Conservation (phyloP, 1,284 basidiomycete genomes). For the Boletellus deceptivus region DNA sequence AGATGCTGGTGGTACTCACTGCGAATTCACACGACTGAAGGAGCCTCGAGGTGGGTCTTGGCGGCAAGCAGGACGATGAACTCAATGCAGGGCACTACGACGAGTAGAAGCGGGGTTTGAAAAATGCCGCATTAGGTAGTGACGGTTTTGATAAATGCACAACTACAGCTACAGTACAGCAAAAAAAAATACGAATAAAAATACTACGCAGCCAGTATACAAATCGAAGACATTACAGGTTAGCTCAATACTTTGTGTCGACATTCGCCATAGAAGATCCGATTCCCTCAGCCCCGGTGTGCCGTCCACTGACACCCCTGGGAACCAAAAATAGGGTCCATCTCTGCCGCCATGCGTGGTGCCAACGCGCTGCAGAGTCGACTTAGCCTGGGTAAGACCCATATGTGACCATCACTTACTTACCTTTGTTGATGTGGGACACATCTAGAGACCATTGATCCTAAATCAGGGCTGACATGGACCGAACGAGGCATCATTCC, state of each 20-base stretch:
- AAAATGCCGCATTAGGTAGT: conserved; percentile 14
- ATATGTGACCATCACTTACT: conserved; percentile 7
- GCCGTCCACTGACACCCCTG: conserved; percentile 5
- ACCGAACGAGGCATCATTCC: neutral
- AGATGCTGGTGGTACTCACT: conserved; percentile 19
- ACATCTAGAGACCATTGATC: neutral
- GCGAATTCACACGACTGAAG: conserved; percentile 6
- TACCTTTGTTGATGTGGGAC: conserved; percentile 10
- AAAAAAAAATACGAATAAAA: neutral
- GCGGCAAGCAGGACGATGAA: conserved; percentile 28
- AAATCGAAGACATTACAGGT: conserved; percentile 3
- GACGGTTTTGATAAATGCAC: conserved; percentile 2
- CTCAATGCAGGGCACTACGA: conserved; percentile 3
- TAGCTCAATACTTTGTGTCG: neutral
- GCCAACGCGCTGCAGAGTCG: neutral
- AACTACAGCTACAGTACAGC: no score
- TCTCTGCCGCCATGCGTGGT: neutral
- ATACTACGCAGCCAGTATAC: neutral
- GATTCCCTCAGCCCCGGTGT: conserved; percentile 11
- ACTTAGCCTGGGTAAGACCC: neutral
- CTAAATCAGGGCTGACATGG: neutral
- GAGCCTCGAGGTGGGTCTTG: conserved; percentile 21
- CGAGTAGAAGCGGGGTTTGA: conserved; percentile 21
- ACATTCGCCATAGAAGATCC: conserved; percentile 4
- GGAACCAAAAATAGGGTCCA: neutral